Evolutionary conservation across 345 rosid genomes (phyloP), one percentile per base, ranked within the genome.

Genomic region (Noccaea bulbosa): DNA sequence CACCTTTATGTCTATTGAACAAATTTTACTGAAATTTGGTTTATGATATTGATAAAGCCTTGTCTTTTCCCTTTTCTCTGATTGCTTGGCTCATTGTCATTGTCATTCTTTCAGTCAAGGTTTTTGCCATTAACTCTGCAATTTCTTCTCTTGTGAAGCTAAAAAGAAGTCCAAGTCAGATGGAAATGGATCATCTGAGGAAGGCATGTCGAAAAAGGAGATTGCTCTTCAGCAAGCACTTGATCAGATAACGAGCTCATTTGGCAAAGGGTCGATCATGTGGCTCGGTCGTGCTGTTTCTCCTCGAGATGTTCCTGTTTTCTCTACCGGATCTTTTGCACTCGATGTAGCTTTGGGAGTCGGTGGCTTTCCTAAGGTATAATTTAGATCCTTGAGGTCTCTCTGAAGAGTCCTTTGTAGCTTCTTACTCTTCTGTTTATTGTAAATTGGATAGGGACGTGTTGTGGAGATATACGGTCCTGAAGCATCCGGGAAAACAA

Each of bases 401-500:
- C 38, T 50, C 12, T 70, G 52, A 66, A 57, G 34, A 54, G 4
- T 48, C 59, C 1, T 24, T 40, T 61, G 37, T 81, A 30, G 60
- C 52, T 57, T 59, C 74, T 65, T 70, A 47, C 15, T n/a, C 38
- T 69, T 55, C 10, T 24, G 4, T 6, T 37, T 15, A 14, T 55
- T 51, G 52, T 61, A 8, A 9, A n/a, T 44, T 57, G 12, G 50
- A 62, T 69, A 94, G 99, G 99, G 99, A 2, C 99, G 99, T 67
- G 98, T 94, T 34, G 89, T 89, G 76, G 99, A 91, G 85, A 86
- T 95, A 60, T 95, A 80, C 81, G 99, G 99, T 56, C 99, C 99
- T 6, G 99, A 92, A 86, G 99, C 99, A 52, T 95, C 98, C 70
- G 99, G 99, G 27, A 95, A 95, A 79, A 95, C 99, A 45, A 95